Base-by-base conservation (phyloP, 441 rosid species). In the Euphorbia schlechtendalii region DNA sequence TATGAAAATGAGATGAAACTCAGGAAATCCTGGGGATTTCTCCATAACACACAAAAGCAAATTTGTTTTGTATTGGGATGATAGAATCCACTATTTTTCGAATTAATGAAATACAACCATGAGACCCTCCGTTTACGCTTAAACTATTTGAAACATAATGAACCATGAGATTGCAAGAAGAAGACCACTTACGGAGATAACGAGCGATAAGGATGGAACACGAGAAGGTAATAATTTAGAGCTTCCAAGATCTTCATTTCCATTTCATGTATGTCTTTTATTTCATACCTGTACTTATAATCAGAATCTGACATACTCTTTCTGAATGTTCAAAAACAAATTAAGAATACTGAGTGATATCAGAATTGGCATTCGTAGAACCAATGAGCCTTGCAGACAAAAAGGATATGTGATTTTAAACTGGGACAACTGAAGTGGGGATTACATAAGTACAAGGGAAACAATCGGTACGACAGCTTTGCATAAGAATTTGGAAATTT, bases 161-260 rank as follows among this genome's bases (percentile, higher is more conserved):
- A 64, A 22, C 17, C 17, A 52, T 49, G 28, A 66, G 55, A 62
- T 27, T 14, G 43, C 5, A 24, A 66, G 21, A 74, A 65, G 54
- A 71, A 1, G 22, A 65, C 54, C 46, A 69, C 87, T 83, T 78
- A 90, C 97, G 83, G 93, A 45, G 92, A 73, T 40, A 93, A 72
- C 3, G 96, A 81, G 27, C 96, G 96, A 69, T 93, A 93, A 21
- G 97, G 97, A 74, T 93, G 99, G 69, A 87, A 93, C 40, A 88
- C 96, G 68, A 93, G 97, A 69, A 93, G 79, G 78, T 93, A 88
- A 69, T 88, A 93, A 77, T 88, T 79, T 68, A 93, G 85, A 30
- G 97, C 99, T 76, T 93, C 99, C 74, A 93, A 76, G 69, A 93
- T 77, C 82, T 90, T 93, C 99, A 93, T 90, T 82, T 93, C 99